Evolutionary conservation across 441 rosid genomes (phyloP).

Genomic region (Syzygium syzygioides): DNA sequence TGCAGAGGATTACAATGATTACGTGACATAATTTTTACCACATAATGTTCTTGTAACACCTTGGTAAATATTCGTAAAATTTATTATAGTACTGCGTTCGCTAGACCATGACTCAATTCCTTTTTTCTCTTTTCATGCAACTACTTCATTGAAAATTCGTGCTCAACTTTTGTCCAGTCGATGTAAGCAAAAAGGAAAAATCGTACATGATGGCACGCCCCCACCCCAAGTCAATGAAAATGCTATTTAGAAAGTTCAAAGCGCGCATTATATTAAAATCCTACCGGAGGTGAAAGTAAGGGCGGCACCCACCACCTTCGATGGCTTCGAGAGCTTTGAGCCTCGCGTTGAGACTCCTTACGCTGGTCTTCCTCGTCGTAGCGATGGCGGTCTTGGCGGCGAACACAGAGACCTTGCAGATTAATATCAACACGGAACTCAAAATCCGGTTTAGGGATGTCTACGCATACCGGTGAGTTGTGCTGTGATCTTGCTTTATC

Average conservation of each 20-base stretch:
- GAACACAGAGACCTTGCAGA: conserved; percentile 18
- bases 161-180: too few species aligned
- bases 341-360: conserved; percentile 29
- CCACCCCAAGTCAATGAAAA: too few species aligned
- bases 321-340: conserved; percentile 2
- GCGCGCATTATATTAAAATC: too few species aligned
- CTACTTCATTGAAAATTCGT: too few species aligned
- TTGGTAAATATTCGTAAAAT: too few species aligned
- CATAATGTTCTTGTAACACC: too few species aligned
- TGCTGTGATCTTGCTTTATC: neutral
- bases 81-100: too few species aligned
- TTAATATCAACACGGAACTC: neutral
- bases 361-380: conserved; percentile 20
- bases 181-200: too few species aligned
- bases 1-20: neutral
- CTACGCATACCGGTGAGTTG: neutral
- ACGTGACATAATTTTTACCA: neutral
- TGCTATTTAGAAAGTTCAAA: too few species aligned
- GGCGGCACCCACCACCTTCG: conserved; percentile 20
- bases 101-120: too few species aligned
- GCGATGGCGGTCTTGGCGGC: conserved; percentile 27
- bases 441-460: conserved; percentile 34
- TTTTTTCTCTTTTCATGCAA: too few species aligned
- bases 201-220: too few species aligned
- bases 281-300: neutral